Base-by-base conservation (phyloP, 2,329 filamentous ascomycete species). In the Talaromyces sp. region DNA sequence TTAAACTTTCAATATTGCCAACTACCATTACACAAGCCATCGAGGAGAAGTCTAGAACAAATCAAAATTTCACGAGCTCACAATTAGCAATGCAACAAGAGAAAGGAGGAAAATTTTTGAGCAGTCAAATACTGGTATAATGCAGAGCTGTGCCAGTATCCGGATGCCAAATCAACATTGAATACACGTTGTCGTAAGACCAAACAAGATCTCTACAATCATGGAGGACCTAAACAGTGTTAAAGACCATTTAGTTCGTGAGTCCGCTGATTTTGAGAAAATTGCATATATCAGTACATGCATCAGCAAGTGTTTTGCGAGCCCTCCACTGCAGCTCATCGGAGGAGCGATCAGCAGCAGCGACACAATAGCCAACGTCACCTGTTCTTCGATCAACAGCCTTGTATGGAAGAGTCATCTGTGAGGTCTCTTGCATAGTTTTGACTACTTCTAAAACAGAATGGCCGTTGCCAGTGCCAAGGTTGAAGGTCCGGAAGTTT, bases 271-370 rank as follows among this genome's bases (percentile, higher is more conserved):
- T 66, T 56, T 70, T 62, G 43, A 75, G 60, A 61, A 75, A 75
- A 62, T 72, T 74, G 62, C 72, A 75, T 51, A 75, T 71, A 59
- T 72, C 74, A 48, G 64, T 60, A 60, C 74, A 76, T 8, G 74
- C 74, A 64, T 76, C 72, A 41, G 64, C 68, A 60, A 76, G 59
- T 6, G 71, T 68, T 64, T 75, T 75, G 53, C 75, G 66, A 9
- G 74, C 75, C 61, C 74, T 72, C 68, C 71, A 77, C 59, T 74
- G 70, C 52, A 89, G 77, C 73, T 89, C 87, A 68, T 83, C 77
- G 61, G 84, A 62, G 2, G 74, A 73, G 31, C 73, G 66, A 21
- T 67, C 65, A 50, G 72, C 70, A 29, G 72, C 70, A 31, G 74
- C 74, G 41, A 77, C 73, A 43, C 74, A 77, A 27, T 69, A 73